Base-by-base conservation (phyloP, 768 basidiomycete species). In the Cystobasidiopsis lactophilus region DNA sequence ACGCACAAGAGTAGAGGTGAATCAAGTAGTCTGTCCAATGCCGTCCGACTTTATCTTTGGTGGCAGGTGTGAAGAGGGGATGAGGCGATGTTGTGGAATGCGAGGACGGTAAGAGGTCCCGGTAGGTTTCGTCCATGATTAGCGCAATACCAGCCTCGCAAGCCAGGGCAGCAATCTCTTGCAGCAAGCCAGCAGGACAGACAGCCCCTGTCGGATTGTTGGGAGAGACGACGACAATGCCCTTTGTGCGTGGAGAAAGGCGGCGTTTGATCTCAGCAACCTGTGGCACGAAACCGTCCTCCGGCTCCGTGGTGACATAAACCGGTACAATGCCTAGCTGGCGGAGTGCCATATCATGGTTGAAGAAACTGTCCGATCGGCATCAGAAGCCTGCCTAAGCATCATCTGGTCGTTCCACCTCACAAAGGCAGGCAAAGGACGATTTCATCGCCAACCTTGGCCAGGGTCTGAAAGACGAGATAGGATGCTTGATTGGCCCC, bases 51-150 rank as follows among this genome's bases (percentile, higher is more conserved):
- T 26, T 40, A 54, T 48, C 47, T 13, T 37, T 30, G 33, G 48
- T 50, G 52, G 50, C 26, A 21, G 31, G 31, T 14, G 45, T 31
- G 26, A 82, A 81, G 19, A 80, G 68, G 31, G 58, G 55, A 60
- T 82, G 80, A 0, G 80, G 76, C 30, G 45, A 27, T 23, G 24
- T 47, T 26, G 23, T 26, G 14, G 23, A 16, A 7, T 29, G 29
- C 5, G 21, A 60, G n/a, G 67, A 56, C n/a, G 73, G 64, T 40
- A 78, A 67, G 60, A 86, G 85, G 63, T 86, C 83, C 13, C 83
- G 74, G 65, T 89, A 89, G 1, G 85, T 86, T 66, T 85, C 83
- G 65, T 89, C 85, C n/a, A 89, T 46, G 35, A 86, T 71, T 23
- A 86, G 72, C 0, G 82, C 78, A 18, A 85, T 60, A 1, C 71